phyloP scores from a whole-genome alignment of 169 alveolate genomes.

The Plasmodium knowlesi region DNA sequence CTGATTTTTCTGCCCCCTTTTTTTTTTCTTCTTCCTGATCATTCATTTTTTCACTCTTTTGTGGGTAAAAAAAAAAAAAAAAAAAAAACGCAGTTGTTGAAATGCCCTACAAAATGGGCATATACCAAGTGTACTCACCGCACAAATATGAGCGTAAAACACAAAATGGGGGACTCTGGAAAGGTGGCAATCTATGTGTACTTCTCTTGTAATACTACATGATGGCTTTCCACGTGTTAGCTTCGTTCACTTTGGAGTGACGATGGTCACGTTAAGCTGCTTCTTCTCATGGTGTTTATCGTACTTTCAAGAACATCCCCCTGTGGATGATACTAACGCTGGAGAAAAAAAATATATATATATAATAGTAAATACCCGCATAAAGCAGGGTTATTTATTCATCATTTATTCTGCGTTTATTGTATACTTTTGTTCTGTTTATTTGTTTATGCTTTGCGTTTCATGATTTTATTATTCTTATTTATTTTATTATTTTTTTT shows the following conservation, averaged over 20 bases:
- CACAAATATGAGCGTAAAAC: neutral
- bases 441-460: neutral
- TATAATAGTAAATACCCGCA: conserved; percentile 2
- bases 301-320: neutral
- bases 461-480: neutral
- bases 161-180: neutral
- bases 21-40: conserved; percentile 22
- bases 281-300: neutral
- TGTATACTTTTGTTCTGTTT: neutral
- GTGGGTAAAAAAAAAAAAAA: neutral
- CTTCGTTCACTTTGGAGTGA: neutral
- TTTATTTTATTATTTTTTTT: neutral
- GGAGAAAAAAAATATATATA: neutral
- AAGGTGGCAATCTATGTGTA: neutral
- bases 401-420: neutral
- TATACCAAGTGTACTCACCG: neutral
- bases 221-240: neutral
- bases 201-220: neutral
- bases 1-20: neutral
- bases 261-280: neutral
- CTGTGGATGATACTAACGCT: neutral
- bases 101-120: neutral
- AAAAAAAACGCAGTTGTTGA: neutral
- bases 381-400: conserved; percentile 7
- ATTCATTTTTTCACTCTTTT: conserved; percentile 20